These are phyloP conservation scores for Gaeumannomyces sp. DNA, from an alignment of 2,329 filamentous ascomycete genomes.

Conservation along the genomic window DNA sequence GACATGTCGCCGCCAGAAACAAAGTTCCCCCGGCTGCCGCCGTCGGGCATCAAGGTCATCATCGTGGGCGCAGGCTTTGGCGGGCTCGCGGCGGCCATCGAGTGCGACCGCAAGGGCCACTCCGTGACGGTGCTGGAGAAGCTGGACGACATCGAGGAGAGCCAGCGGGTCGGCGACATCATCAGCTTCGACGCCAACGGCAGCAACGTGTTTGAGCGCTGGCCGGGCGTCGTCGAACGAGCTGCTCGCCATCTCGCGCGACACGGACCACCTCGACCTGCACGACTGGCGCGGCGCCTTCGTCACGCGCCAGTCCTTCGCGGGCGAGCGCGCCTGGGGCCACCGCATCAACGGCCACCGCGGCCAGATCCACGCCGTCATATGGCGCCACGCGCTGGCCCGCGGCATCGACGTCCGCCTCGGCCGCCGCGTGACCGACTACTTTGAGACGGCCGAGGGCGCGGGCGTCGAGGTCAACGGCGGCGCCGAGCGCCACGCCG, in stretches of 20 bases:
- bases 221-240: slow-evolving; percentile 43
- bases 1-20: not conserved
- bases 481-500: slow-evolving; percentile 30
- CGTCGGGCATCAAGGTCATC: slow-evolving; percentile 39
- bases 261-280: slow-evolving; percentile 34
- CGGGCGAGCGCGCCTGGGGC: slow-evolving; percentile 28
- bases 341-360: slow-evolving; percentile 49
- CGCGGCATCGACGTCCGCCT: slow-evolving; percentile 43
- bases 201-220: slow-evolving; percentile 50
- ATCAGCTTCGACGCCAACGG: slow-evolving; percentile 50
- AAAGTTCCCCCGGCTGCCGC: slow-evolving; percentile 20
- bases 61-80: slow-evolving; percentile 51
- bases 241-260: slow-evolving; percentile 43
- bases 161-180: slow-evolving; percentile 39
- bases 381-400: slow-evolving; percentile 43
- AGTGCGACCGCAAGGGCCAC: slow-evolving; percentile 51
- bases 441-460: slow-evolving; percentile 37
- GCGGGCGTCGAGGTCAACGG: slow-evolving; percentile 35
- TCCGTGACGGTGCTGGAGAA: slow-evolving; percentile 38
- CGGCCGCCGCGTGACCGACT: slow-evolving; percentile 37
- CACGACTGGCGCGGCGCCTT: slow-evolving; percentile 42
- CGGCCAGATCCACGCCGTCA: slow-evolving; percentile 44
- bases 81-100: slow-evolving; percentile 52
- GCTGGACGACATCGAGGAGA: slow-evolving; percentile 27
- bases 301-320: slow-evolving; percentile 38